Conservation (phyloP, 331 rosid genomes). For the Stylosanthes scabra region DNA sequence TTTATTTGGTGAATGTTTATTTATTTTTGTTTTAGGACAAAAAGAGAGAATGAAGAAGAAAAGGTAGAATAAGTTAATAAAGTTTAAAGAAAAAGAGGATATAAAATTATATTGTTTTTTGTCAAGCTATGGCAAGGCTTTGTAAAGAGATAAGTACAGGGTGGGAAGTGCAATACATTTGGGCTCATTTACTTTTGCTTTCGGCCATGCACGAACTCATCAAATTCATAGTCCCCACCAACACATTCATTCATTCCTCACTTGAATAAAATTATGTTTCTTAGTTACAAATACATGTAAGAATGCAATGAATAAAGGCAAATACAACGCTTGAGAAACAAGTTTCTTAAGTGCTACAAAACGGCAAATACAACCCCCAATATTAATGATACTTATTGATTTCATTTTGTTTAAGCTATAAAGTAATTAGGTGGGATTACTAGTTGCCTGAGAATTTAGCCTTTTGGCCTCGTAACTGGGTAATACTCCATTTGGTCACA, state of each 20-base stretch:
- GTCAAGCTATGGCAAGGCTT: not conserved
- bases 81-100: not conserved
- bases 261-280: constrained; percentile 34
- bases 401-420: constrained; percentile 36
- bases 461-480: constrained; percentile 39
- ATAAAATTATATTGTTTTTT: not conserved
- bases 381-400: constrained; percentile 22
- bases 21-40: not conserved
- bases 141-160: constrained; percentile 10
- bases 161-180: constrained; percentile 26
- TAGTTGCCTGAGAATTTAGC: constrained; percentile 55
- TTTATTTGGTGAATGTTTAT: too few relatives aligned
- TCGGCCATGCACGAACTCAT: constrained; percentile 57
- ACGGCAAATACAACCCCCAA: constrained; percentile 5
- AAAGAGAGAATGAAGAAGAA: not conserved
- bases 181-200: constrained; percentile 46
- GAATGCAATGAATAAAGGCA: constrained; percentile 25
- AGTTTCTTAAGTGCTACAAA: constrained; percentile 30
- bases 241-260: constrained; percentile 31
- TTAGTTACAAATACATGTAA: constrained; percentile 36
- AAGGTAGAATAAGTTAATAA: not conserved
- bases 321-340: constrained; percentile 29
- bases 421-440: constrained; percentile 44
- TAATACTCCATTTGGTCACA: constrained; percentile 20
- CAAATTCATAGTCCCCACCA: constrained; percentile 51